These are phyloP conservation scores for Giardia muris DNA, from an alignment of 208 protist species.

Conservation along the genomic window DNA sequence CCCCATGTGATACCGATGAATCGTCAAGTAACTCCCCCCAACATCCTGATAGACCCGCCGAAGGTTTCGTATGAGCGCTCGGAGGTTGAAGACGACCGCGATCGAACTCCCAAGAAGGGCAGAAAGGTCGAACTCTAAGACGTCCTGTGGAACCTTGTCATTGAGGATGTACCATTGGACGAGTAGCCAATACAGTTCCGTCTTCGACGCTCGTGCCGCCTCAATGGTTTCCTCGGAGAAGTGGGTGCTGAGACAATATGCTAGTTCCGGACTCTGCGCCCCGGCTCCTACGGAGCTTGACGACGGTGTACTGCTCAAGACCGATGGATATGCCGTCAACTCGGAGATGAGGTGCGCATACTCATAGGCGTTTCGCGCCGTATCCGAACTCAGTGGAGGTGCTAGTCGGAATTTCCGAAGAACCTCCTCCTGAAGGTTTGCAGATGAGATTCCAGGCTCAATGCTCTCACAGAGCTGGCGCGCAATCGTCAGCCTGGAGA, in stretches of 20 bases:
- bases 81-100: not conserved
- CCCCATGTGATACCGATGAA: not conserved
- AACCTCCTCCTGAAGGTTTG: not conserved
- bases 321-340: not conserved
- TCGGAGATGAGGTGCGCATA: not conserved
- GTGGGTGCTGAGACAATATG: not conserved
- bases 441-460: not conserved
- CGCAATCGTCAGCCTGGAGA: not conserved
- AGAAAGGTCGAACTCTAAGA: not conserved
- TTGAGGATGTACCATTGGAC: not conserved
- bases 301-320: not conserved
- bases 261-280: not conserved
- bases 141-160: not conserved
- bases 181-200: not conserved
- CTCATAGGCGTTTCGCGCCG: not conserved
- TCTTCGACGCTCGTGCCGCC: not conserved
- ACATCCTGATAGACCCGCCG: not conserved
- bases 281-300: not conserved
- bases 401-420: not conserved
- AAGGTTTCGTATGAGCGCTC: not conserved
- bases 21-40: not conserved
- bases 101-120: not conserved
- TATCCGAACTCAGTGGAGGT: not conserved
- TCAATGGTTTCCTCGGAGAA: not conserved
- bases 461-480: not conserved